Conservation (phyloP, 805 yeast species). For the Nakazawaea ishiwadae region DNA sequence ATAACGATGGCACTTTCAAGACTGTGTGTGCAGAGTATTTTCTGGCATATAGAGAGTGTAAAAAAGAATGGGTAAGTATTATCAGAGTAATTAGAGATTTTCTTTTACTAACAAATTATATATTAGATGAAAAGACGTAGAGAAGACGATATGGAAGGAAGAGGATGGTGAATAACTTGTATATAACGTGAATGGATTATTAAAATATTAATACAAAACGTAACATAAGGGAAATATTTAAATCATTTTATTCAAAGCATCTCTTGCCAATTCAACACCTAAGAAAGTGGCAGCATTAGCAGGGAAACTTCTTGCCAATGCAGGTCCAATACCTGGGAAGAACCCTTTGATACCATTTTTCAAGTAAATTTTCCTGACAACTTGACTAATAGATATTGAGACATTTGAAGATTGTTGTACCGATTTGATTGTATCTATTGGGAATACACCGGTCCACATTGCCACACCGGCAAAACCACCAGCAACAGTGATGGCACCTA, state of each 20-base stretch:
- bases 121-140: conserved; percentile 7
- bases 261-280: conserved; percentile 80
- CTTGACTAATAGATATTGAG: conserved; percentile 50
- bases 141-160: conserved; percentile 11
- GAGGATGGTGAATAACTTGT: conserved; percentile 7
- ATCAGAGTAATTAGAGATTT: not conserved
- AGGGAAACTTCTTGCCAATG: conserved; percentile 90
- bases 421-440: conserved; percentile 90
- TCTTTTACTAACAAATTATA: not conserved
- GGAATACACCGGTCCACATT: conserved; percentile 97
- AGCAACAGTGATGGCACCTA: conserved; percentile 75
- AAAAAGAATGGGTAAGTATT: conserved; percentile 59
- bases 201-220: no score
- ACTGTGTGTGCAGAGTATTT: conserved; percentile 74
- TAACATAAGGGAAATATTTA: no score
- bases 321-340: conserved; percentile 98
- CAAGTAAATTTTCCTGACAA: conserved; percentile 63
- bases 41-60: conserved; percentile 91
- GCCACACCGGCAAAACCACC: conserved; percentile 97
- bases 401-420: conserved; percentile 65
- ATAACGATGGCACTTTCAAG: conserved; percentile 66
- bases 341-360: conserved; percentile 85
- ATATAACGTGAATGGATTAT: not conserved
- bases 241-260: conserved; percentile 13
- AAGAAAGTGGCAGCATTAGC: conserved; percentile 99